These are phyloP conservation scores for Xylariaceae sp. DNA, from an alignment of 2,329 filamentous ascomycete species.

Conservation along the genomic window DNA sequence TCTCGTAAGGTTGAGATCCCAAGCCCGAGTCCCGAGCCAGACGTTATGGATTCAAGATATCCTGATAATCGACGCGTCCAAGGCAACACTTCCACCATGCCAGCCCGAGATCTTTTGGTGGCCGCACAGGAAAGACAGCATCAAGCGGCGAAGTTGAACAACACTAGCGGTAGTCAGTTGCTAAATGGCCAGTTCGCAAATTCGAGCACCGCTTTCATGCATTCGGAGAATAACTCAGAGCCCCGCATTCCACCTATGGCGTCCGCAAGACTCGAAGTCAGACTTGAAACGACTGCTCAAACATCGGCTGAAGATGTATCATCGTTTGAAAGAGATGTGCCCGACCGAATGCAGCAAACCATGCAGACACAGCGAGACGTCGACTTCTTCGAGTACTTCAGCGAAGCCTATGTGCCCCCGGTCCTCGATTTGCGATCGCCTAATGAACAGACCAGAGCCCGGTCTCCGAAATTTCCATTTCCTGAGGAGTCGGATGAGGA, in stretches of 20 bases:
- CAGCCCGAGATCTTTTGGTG: slow-evolving; percentile 21
- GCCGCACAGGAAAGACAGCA: slow-evolving; percentile 23
- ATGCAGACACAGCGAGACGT: slow-evolving; percentile 21
- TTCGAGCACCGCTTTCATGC: too few species aligned
- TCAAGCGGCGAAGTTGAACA: slow-evolving; percentile 15
- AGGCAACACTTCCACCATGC: slow-evolving; percentile 9
- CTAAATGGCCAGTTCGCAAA: background rate
- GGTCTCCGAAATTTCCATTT: slow-evolving; percentile 21
- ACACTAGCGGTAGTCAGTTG: background rate
- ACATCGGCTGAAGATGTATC: slow-evolving; percentile 16
- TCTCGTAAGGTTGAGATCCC: slow-evolving; percentile 16
- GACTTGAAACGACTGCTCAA: background rate
- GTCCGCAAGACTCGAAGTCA: slow-evolving; percentile 7
- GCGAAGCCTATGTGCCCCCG: slow-evolving; percentile 29
- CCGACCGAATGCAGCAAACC: slow-evolving; percentile 14
- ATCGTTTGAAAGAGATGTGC: slow-evolving; percentile 17
- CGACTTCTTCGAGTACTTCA: slow-evolving; percentile 32
- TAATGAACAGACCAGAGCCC: slow-evolving; percentile 16
- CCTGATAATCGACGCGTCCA: slow-evolving; percentile 20
- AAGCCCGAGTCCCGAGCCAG: slow-evolving; percentile 13
- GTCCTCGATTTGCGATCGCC: slow-evolving; percentile 27
- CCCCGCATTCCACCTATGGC: slow-evolving; percentile 1
- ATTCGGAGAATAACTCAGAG: background rate
- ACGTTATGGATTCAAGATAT: slow-evolving; percentile 14
- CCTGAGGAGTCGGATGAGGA: slow-evolving; percentile 24